Evolutionary conservation across 1,284 basidiomycete species (phyloP).

Genomic region (Naganishia albida): DNA sequence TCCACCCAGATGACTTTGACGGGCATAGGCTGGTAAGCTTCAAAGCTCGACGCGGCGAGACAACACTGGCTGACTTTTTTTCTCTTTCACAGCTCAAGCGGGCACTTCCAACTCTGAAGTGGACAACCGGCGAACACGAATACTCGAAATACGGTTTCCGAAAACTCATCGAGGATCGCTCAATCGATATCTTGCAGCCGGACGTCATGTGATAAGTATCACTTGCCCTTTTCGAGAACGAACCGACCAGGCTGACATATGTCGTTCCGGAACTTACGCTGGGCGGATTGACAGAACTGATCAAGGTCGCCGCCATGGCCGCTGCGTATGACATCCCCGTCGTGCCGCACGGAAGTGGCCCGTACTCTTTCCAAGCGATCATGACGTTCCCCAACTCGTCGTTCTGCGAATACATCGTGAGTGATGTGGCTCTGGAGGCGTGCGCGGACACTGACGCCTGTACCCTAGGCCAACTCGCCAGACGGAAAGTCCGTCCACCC

Average conservation of each 20-base stretch:
- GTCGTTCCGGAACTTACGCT: constrained; percentile 46
- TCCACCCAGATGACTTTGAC: constrained; percentile 59
- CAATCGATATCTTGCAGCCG: constrained; percentile 59
- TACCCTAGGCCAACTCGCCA: constrained; percentile 56
- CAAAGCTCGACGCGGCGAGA: no score
- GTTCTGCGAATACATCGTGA: constrained; percentile 56
- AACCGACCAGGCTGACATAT: background rate
- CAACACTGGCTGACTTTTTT: background rate
- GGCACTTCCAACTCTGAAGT: constrained; percentile 58
- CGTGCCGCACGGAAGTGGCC: constrained; percentile 59
- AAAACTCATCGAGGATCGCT: constrained; percentile 59
- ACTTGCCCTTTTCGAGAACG: background rate
- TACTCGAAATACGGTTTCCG: constrained; percentile 61
- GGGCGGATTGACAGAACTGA: constrained; percentile 60
- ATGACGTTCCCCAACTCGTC: constrained; percentile 50
- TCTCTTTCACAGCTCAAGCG: constrained; percentile 52
- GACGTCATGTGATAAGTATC: constrained; percentile 56
- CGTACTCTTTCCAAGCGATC: constrained; percentile 53
- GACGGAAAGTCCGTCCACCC: constrained; percentile 59
- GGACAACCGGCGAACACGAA: constrained; percentile 62
- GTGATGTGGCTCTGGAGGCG: constrained; percentile 12
- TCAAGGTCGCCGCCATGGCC: constrained; percentile 57
- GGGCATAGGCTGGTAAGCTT: constrained; percentile 50
- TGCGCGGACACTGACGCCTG: background rate
- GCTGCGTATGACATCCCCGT: constrained; percentile 58